Conservation (phyloP, 139 green algal genomes). For the Chlorella ohadii region DNA sequence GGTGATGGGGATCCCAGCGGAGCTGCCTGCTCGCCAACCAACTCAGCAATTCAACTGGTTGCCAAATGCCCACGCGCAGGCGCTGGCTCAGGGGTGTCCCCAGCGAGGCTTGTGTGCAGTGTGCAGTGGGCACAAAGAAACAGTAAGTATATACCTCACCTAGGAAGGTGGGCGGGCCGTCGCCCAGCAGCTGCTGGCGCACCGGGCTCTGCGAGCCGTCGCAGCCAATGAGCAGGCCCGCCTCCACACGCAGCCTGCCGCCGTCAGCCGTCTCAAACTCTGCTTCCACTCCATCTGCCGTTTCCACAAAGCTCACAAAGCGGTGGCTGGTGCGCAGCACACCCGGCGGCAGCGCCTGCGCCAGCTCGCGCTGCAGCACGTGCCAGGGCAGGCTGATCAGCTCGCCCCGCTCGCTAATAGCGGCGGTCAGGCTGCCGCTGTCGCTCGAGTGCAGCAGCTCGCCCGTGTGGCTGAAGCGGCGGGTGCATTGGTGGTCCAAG, state of each 20-base stretch:
- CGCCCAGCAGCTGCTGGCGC: neutral
- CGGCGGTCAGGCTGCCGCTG: neutral
- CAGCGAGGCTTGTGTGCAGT: too few species aligned
- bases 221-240: neutral
- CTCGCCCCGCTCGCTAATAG: neutral
- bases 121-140: too few species aligned
- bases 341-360: neutral
- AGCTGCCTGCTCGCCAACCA: too few species aligned
- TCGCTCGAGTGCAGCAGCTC: conserved; percentile 5
- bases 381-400: conserved; percentile 15
- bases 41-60: too few species aligned
- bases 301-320: conserved; percentile 21
- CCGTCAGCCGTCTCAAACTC: conserved; percentile 13
- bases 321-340: conserved; percentile 16
- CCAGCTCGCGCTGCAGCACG: conserved; percentile 14
- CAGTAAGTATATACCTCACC: too few species aligned
- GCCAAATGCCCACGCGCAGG: too few species aligned
- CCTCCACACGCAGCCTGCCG: neutral
- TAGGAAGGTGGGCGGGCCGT: conserved; percentile 2
- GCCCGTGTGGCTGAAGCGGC: neutral
- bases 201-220: neutral
- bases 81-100: too few species aligned
- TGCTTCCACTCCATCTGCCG: neutral
- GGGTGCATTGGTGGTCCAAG: neutral
- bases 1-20: too few species aligned